Evolutionary conservation across 192 early-diverging fungal species (phyloP).

Genomic region (Coemansia sp.): DNA sequence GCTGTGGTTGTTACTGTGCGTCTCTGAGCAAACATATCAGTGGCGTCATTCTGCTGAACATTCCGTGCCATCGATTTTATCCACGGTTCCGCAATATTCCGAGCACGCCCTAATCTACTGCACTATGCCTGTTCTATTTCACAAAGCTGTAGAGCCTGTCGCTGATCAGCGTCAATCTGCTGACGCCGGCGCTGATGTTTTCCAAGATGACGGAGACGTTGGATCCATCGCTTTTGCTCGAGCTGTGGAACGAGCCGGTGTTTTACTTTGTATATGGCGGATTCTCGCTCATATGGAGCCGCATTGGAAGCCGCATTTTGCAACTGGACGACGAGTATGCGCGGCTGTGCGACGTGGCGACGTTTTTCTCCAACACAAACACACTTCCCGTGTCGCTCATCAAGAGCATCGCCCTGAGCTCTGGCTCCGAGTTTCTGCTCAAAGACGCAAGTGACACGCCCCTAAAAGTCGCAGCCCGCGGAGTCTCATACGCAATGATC

Average conservation of each 20-base stretch:
- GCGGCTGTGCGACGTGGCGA: conserved; percentile 63
- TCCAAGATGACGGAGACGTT: conserved; percentile 71
- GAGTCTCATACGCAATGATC: conserved; percentile 77
- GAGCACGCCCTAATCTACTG: too few relatives aligned
- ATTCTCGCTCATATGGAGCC: conserved; percentile 46
- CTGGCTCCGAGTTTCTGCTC: conserved; percentile 47
- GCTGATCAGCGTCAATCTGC: conserved; percentile 66
- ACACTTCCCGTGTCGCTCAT: conserved; percentile 70
- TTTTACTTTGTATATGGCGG: conserved; percentile 55
- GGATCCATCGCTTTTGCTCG: conserved; percentile 60
- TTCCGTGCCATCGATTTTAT: too few relatives aligned
- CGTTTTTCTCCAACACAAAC: conserved; percentile 74
- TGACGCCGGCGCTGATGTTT: conserved; percentile 75
- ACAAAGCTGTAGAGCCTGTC: conserved; percentile 39
- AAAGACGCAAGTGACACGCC: conserved; percentile 49
- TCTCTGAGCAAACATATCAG: too few relatives aligned
- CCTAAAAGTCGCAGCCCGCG: conserved; percentile 56
- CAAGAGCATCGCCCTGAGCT: conserved; percentile 59
- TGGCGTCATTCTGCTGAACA: too few relatives aligned
- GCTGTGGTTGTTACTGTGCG: too few relatives aligned
- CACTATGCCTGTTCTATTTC: neutral
- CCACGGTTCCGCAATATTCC: too few relatives aligned
- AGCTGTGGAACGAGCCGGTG: conserved; percentile 72
- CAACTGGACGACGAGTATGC: conserved; percentile 56
- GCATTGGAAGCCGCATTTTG: conserved; percentile 38